Evolutionary conservation across 768 basidiomycete genomes (phyloP).

Genomic region (Mrakia frigida): DNA sequence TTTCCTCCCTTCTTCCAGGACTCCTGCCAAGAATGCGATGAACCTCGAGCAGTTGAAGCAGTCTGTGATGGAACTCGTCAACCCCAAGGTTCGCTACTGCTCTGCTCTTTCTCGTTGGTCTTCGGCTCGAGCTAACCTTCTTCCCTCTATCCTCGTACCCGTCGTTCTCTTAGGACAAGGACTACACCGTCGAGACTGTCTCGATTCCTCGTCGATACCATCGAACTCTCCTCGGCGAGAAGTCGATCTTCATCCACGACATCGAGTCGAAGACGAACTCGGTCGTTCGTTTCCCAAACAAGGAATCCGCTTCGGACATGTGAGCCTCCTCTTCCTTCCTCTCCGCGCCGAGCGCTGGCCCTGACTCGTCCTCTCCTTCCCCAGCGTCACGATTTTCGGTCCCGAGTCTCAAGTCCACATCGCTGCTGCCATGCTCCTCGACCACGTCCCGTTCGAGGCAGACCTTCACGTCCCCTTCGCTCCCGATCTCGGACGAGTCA

Average conservation of each 20-base stretch:
- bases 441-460: conserved; percentile 62
- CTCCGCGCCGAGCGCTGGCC: no score
- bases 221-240: conserved; percentile 89
- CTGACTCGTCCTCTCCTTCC: neutral
- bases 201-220: conserved; percentile 93
- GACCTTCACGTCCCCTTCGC: conserved; percentile 86
- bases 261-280: conserved; percentile 96
- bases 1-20: neutral
- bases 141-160: neutral
- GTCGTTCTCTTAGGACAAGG: conserved; percentile 79
- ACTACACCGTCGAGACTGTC: conserved; percentile 88
- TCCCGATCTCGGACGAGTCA: conserved; percentile 68
- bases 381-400: conserved; percentile 78
- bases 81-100: conserved; percentile 69
- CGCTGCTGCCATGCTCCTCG: conserved; percentile 89
- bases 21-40: conserved; percentile 89
- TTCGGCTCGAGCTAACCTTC: conserved; percentile 11
- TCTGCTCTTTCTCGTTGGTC: neutral
- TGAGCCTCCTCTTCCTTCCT: neutral
- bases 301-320: conserved; percentile 87
- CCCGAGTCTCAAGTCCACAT: conserved; percentile 96
- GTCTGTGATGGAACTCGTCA: conserved; percentile 95
- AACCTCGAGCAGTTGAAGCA: conserved; percentile 92
- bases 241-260: conserved; percentile 92
- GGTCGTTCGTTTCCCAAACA: conserved; percentile 79